Evolutionary conservation across 257 asterid species (phyloP), one percentile per base, ranked within the genome.

Genomic region (Rubia yunnanensis): DNA sequence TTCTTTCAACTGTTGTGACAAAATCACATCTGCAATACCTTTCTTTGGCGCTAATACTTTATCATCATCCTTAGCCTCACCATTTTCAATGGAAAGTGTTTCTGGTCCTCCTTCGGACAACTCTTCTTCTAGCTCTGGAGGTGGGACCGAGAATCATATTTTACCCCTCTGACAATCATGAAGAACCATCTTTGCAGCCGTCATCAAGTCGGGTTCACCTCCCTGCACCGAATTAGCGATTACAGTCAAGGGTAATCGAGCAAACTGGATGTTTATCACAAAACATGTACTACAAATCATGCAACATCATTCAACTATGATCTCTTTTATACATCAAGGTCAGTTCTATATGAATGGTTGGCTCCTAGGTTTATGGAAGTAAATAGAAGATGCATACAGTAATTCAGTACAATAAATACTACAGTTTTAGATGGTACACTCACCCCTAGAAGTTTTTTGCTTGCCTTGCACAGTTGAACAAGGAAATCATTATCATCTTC

Each of bases 91-190:
- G 26, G 75, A 79, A n/a, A n/a, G n/a, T n/a, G n/a, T n/a, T n/a
- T 67, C 81, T 14, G 73, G 53, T 56, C 72, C 80, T 48, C 70
- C 78, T 60, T 73, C 81, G 2, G 77, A 14, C 23, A 35, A 63
- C 2, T 64, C 85, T 0, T 80, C 80, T 24, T 84, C 92, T 68
- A 52, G 80, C 77, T 78, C 76, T 5, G 94, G 97, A 18, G 91
- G 89, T 34, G 88, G 85, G 35, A 89, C 95, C n/a, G 89, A 87
- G 74, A 89, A 89, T 0, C 95, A 96, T 59, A 87, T 87, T 71
- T 77, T 85, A 57, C 97, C 97, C 72, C 99, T 87, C 74, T 87
- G 99, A 96, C 97, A 87, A 67, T 92, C 95, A 41, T 89, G 97
- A 56, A 92, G 97, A 63, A 92, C 68, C 92, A 92, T 84, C 90